Evolutionary conservation across 768 basidiomycete genomes (phyloP).

Genomic region (Gyrodon lividus): DNA sequence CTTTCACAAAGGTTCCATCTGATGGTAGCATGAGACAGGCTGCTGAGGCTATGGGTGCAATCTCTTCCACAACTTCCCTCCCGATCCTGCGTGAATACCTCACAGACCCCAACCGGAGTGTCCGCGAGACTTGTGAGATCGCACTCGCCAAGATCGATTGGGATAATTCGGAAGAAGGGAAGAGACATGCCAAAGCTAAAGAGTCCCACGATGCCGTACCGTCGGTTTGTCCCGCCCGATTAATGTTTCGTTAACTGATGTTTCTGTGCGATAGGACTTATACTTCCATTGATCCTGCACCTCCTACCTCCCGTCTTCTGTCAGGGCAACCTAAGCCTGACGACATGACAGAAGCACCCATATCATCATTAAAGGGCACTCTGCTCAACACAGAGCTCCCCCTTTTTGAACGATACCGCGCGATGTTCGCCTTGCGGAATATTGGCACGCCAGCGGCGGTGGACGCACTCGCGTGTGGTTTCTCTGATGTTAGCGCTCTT

Average conservation of each 20-base stretch:
- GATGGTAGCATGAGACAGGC: conserved; percentile 51
- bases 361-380: conserved; percentile 54
- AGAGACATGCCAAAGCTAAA: conserved; percentile 38
- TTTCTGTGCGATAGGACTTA: conserved; percentile 48
- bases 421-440: conserved; percentile 97
- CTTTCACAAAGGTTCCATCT: neutral
- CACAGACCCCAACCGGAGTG: conserved; percentile 66
- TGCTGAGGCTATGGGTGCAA: conserved; percentile 98
- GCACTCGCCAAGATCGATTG: conserved; percentile 94
- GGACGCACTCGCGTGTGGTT: conserved; percentile 88
- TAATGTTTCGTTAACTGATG: neutral
- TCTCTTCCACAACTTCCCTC: conserved; percentile 66
- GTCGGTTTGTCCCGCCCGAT: conserved; percentile 27
- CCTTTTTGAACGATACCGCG: conserved; percentile 92
- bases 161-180: conserved; percentile 79
- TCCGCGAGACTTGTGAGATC: conserved; percentile 96
- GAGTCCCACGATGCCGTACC: conserved; percentile 34
- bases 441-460: conserved; percentile 85
- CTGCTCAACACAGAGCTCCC: conserved; percentile 67
- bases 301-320: conserved; percentile 66
- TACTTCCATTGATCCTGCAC: conserved; percentile 88
- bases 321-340: conserved; percentile 51
- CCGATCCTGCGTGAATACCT: conserved; percentile 71
- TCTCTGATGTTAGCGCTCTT: conserved; percentile 82
- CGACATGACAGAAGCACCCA: conserved; percentile 45